These are phyloP conservation scores for Saxophila tyrrhenica DNA, from an alignment of 495 filamentous ascomycete species.

Conservation along the genomic window DNA sequence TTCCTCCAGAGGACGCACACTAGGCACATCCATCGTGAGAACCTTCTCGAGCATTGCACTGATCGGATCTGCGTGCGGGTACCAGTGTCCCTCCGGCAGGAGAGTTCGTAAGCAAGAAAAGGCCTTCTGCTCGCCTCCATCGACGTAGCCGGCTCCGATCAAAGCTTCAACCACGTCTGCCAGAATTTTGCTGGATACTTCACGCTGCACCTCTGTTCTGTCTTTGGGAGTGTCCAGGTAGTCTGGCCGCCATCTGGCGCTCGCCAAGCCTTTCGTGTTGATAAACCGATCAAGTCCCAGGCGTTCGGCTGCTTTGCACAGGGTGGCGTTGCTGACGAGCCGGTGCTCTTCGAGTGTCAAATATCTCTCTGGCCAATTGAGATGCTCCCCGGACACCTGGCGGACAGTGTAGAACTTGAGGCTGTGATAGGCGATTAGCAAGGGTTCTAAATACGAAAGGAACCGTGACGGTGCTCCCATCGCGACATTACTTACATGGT, in stretches of 20 bases:
- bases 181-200: constrained; percentile 64
- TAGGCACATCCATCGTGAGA: constrained; percentile 15
- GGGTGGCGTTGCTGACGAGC: constrained; percentile 59
- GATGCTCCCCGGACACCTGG: constrained; percentile 54
- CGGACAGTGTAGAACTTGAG: constrained; percentile 67
- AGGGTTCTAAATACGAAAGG: too few species aligned
- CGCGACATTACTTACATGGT: constrained; percentile 34
- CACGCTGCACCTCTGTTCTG: constrained; percentile 12
- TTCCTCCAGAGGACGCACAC: constrained; percentile 17
- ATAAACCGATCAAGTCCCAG: constrained; percentile 64
- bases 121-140: constrained; percentile 56
- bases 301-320: constrained; percentile 49
- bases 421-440: too few species aligned
- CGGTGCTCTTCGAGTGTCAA: constrained; percentile 57
- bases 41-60: constrained; percentile 25
- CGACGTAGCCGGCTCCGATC: constrained; percentile 64
- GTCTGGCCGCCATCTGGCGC: constrained; percentile 57
- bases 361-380: constrained; percentile 66
- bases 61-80: constrained; percentile 26
- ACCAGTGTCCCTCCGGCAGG: constrained; percentile 52
- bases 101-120: constrained; percentile 53
- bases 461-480: too few species aligned
- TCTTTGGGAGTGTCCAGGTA: constrained; percentile 44
- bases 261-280: constrained; percentile 53
- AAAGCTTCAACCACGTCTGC: constrained; percentile 86